phyloP scores from a whole-genome alignment of 2,329 filamentous ascomycete species.

The Cladophialophora bantiana region DNA sequence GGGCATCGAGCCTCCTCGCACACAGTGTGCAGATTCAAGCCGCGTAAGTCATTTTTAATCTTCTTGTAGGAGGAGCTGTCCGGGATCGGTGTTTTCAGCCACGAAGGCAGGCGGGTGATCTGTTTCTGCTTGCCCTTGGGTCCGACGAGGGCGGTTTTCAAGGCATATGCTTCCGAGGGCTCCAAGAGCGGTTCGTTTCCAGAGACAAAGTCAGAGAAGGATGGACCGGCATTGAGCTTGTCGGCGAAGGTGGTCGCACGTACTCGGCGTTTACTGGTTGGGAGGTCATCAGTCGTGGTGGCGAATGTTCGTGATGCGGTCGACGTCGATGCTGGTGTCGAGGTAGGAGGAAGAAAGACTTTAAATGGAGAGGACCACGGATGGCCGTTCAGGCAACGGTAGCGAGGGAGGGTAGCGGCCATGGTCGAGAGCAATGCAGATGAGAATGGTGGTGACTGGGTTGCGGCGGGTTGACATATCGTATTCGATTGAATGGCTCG shows the following conservation, averaged over 20 bases:
- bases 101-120: conserved; percentile 80
- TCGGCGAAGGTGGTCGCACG: conserved; percentile 65
- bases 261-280: conserved; percentile 47
- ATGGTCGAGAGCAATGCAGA: conserved; percentile 20
- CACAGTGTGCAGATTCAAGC: conserved; percentile 89
- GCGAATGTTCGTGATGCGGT: conserved; percentile 48
- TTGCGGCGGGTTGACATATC: conserved; percentile 21
- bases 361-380: conserved; percentile 40
- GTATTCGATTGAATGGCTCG: conserved; percentile 7
- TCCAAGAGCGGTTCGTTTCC: conserved; percentile 53
- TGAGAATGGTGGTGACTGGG: conserved; percentile 10
- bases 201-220: conserved; percentile 68
- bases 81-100: conserved; percentile 96
- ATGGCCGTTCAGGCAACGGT: conserved; percentile 38
- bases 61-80: conserved; percentile 86
- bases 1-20: conserved; percentile 97
- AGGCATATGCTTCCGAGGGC: conserved; percentile 62
- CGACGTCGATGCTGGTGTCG: conserved; percentile 14
- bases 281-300: conserved; percentile 51
- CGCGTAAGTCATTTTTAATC: conserved; percentile 91
- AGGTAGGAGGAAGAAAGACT: conserved; percentile 34
- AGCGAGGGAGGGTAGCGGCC: conserved; percentile 32
- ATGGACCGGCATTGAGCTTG: conserved; percentile 69
- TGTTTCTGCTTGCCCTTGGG: conserved; percentile 68
- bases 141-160: conserved; percentile 68